Evolutionary conservation across 2,329 filamentous ascomycete species (phyloP).

Genomic region (Plenodomus lindquistii): DNA sequence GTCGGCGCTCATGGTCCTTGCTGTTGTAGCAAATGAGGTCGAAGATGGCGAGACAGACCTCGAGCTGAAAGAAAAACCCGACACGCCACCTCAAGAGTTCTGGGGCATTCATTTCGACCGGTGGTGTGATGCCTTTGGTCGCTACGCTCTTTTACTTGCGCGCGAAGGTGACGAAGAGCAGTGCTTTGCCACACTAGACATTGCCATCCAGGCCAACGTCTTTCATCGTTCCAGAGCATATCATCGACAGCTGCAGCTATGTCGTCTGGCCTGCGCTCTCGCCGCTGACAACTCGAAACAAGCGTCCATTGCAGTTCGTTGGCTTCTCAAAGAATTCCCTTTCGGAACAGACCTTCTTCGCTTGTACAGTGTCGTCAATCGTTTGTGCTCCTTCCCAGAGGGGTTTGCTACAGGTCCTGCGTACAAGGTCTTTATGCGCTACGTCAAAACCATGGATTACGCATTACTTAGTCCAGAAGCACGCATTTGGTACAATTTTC

Average conservation of each 20-base stretch:
- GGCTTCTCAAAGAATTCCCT: conserved; percentile 80
- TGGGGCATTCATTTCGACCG: conserved; percentile 78
- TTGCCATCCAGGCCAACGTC: conserved; percentile 77
- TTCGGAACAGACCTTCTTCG: conserved; percentile 82
- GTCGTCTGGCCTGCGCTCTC: conserved; percentile 83
- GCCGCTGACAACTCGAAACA: conserved; percentile 77
- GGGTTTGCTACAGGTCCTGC: conserved; percentile 78
- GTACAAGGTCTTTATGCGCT: conserved; percentile 88
- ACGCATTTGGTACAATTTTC: conserved; percentile 49
- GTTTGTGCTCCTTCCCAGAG: conserved; percentile 73
- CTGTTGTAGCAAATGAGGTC: conserved; percentile 38
- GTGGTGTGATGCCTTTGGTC: conserved; percentile 90
- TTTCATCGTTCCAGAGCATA: conserved; percentile 73
- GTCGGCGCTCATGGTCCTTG: conserved; percentile 39
- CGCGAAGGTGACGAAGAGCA: conserved; percentile 68
- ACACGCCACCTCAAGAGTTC: conserved; percentile 58
- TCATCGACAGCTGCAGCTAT: conserved; percentile 73
- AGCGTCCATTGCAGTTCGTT: conserved; percentile 73
- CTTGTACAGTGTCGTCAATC: conserved; percentile 77
- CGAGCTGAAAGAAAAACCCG: conserved; percentile 34
- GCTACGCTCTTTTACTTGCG: conserved; percentile 79
- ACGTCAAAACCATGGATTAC: conserved; percentile 88
- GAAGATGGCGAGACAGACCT: conserved; percentile 36
- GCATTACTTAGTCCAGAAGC: conserved; percentile 60
- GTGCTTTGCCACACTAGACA: conserved; percentile 79